phyloP scores from a whole-genome alignment of 2,329 filamentous ascomycete species.

The Colletotrichum abscissum region DNA sequence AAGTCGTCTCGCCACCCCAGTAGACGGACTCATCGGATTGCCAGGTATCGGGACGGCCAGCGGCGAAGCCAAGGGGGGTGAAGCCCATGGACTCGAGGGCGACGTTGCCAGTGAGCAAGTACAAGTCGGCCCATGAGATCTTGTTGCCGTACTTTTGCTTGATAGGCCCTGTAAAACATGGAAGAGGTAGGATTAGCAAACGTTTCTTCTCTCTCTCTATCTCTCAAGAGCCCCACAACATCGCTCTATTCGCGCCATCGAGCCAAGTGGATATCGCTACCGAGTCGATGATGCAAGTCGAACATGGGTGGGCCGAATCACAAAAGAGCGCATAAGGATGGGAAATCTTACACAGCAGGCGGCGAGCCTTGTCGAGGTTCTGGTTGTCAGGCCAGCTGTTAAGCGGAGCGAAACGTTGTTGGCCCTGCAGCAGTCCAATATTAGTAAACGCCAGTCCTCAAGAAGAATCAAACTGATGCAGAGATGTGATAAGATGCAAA shows the following conservation, averaged over 20 bases:
- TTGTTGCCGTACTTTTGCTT: conserved; percentile 88
- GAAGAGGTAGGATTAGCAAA: neutral
- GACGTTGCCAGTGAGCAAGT: conserved; percentile 79
- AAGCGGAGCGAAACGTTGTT: conserved; percentile 83
- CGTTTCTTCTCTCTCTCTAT: neutral
- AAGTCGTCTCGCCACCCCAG: conserved; percentile 80
- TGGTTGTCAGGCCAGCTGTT: conserved; percentile 88
- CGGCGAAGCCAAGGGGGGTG: conserved; percentile 79
- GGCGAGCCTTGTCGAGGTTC: conserved; percentile 82
- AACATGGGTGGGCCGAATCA: neutral
- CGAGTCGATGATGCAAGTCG: conserved; percentile 3
- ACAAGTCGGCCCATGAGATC: conserved; percentile 83
- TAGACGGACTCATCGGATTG: conserved; percentile 81
- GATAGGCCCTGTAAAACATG: conserved; percentile 60
- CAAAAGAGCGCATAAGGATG: neutral
- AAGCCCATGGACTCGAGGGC: conserved; percentile 82
- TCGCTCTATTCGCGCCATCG: neutral
- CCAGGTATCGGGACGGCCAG: conserved; percentile 78
- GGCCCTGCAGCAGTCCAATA: conserved; percentile 56
- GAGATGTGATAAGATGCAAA: conserved; percentile 10
- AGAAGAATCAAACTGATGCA: conserved; percentile 12
- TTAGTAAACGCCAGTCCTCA: conserved; percentile 24
- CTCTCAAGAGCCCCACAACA: conserved; percentile 56
- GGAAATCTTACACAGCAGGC: conserved; percentile 63
- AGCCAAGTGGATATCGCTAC: conserved; percentile 5